A percentile compares a stretch with the other conserved stretches of the same genome.
phyloP scores from a whole-genome alignment of 768 basidiomycete species.

The Amanita exitialis region DNA sequence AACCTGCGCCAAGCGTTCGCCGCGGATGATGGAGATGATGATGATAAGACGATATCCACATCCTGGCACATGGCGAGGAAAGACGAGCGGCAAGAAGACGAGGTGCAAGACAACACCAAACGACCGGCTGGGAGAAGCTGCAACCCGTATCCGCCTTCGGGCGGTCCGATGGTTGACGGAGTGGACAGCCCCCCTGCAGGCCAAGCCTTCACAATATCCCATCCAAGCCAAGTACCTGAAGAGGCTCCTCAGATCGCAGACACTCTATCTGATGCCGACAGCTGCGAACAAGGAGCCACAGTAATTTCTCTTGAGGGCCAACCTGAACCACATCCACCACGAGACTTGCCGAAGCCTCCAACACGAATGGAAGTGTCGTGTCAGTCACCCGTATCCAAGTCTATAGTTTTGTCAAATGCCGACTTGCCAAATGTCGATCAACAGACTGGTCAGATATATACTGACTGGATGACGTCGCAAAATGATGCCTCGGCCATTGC shows the following conservation, averaged over 20 bases:
- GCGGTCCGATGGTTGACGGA: constrained; percentile 29
- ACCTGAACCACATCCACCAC: neutral
- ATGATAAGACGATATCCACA: constrained; percentile 32
- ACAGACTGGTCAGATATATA: neutral
- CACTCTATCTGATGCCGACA: neutral
- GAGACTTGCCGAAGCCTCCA: neutral
- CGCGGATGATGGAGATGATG: constrained; percentile 35
- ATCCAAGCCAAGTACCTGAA: constrained; percentile 6
- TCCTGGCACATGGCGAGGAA: constrained; percentile 38
- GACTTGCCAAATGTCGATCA: neutral
- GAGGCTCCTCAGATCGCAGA: neutral
- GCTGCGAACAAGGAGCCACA: neutral
- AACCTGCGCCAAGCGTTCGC: constrained; percentile 39
- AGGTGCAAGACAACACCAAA: constrained; percentile 30
- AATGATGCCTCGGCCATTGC: neutral
- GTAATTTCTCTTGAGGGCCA: neutral
- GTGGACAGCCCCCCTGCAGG: neutral
- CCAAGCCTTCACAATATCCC: constrained; percentile 3
- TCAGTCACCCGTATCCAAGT: neutral
- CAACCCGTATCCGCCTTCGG: constrained; percentile 10
- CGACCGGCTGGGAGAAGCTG: constrained; percentile 13
- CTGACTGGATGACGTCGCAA: neutral
- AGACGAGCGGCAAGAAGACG: constrained; percentile 34
- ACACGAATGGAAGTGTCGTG: neutral
- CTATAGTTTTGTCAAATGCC: neutral